Conservation (phyloP, 1,284 basidiomycete genomes). For the Mycosarcoma maydis region DNA sequence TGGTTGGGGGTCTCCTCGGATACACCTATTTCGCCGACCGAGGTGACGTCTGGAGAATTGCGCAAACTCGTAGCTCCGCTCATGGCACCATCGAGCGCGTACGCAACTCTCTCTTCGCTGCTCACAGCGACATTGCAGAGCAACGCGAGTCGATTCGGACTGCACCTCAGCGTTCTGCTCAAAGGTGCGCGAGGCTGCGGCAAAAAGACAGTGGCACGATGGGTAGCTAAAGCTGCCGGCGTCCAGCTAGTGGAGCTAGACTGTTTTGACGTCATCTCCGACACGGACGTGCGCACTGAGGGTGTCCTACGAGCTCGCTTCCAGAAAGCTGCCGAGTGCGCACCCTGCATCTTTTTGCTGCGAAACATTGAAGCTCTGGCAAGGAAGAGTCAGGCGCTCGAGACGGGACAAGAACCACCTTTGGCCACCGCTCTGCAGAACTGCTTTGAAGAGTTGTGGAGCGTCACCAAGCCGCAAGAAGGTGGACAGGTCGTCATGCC, state of each 20-base stretch:
- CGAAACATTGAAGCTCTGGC: slow-evolving; percentile 85
- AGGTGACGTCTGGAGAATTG: slow-evolving; percentile 4
- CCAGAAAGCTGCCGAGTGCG: slow-evolving; percentile 80
- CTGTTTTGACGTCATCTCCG: slow-evolving; percentile 84
- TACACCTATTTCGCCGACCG: slow-evolving; percentile 42
- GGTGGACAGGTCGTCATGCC: slow-evolving; percentile 17
- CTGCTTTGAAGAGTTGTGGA: slow-evolving; percentile 72
- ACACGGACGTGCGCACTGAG: slow-evolving; percentile 82
- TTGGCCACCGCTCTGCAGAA: slow-evolving; percentile 76
- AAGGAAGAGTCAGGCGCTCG: slow-evolving; percentile 75
- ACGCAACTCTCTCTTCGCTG: slow-evolving; percentile 41
- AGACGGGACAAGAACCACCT: slow-evolving; percentile 78
- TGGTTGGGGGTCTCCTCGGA: slow-evolving; percentile 72
- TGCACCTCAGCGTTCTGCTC: slow-evolving; percentile 72
- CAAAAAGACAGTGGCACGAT: slow-evolving; percentile 74
- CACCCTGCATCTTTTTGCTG: slow-evolving; percentile 86
- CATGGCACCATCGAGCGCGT: slow-evolving; percentile 36
- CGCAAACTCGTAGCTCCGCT: slow-evolving; percentile 32
- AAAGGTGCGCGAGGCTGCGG: slow-evolving; percentile 80
- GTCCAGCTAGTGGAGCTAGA: slow-evolving; percentile 87
- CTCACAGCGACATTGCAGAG: slow-evolving; percentile 58
- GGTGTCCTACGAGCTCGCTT: slow-evolving; percentile 79
- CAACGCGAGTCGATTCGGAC: slow-evolving; percentile 46
- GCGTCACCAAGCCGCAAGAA: slow-evolving; percentile 54
- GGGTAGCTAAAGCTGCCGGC: slow-evolving; percentile 75